Conservation (phyloP, 1,139 yeast species). For the Suhomyces anneliseae region DNA sequence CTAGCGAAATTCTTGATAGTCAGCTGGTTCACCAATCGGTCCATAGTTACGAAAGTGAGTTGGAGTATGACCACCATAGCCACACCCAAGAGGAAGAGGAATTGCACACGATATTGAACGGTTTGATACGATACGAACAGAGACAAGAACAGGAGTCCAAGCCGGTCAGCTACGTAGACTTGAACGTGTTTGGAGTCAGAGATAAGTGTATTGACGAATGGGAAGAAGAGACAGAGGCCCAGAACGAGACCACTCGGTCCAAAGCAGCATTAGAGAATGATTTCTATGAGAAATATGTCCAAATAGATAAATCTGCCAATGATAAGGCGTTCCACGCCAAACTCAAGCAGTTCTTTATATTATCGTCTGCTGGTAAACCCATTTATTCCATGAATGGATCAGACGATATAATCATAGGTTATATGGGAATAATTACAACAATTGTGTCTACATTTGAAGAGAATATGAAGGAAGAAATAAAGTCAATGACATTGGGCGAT, state of each 20-base stretch:
- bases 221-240: neutral
- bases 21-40: constrained; percentile 4
- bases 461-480: constrained; percentile 32
- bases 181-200: constrained; percentile 10
- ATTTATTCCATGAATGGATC: constrained; percentile 79
- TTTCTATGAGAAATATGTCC: constrained; percentile 15
- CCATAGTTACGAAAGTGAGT: constrained; percentile 11
- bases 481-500: constrained; percentile 29
- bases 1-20: constrained; percentile 2
- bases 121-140: constrained; percentile 23
- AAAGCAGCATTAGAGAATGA: constrained; percentile 4
- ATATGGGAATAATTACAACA: constrained; percentile 73
- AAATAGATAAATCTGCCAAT: constrained; percentile 24
- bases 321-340: constrained; percentile 39
- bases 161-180: constrained; percentile 9
- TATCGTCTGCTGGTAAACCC: constrained; percentile 94
- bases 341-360: constrained; percentile 71
- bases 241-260: neutral
- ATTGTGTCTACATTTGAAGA: constrained; percentile 62
- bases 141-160: neutral
- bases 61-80: constrained; percentile 12
- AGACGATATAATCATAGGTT: constrained; percentile 69
- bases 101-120: constrained; percentile 27
- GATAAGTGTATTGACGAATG: neutral
- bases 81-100: constrained; percentile 29